Evolutionary conservation across 192 early-diverging fungal genomes (phyloP).

Genomic region (Phlyctochytrium arcticum): DNA sequence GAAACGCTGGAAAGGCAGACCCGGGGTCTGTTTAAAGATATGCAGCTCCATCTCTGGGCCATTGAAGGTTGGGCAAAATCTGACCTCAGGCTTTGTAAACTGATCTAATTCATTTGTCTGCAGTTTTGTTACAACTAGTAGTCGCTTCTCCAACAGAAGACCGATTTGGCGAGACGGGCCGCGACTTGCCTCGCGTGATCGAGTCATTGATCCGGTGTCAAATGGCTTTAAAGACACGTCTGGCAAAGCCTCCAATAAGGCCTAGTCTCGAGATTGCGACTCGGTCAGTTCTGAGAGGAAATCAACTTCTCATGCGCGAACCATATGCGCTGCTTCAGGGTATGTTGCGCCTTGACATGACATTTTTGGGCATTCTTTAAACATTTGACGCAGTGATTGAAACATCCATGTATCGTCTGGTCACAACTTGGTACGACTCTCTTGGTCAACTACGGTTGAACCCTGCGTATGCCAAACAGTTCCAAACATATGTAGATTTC

Average conservation of each 20-base stretch:
- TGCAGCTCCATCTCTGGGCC: constrained; percentile 16
- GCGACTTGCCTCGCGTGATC: constrained; percentile 1
- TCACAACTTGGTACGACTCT: constrained; percentile 6
- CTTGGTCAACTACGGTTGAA: background rate
- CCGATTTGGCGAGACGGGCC: constrained; percentile 4
- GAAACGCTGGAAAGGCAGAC: constrained; percentile 13
- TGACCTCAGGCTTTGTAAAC: background rate
- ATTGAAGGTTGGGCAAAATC: constrained; percentile 7
- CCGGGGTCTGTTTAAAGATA: constrained; percentile 1
- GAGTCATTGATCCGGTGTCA: constrained; percentile 9
- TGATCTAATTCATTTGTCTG: background rate
- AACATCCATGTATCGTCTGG: constrained; percentile 16
- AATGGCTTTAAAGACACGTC: background rate
- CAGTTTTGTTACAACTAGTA: background rate
- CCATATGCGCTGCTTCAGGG: constrained; percentile 7
- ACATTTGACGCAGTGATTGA: constrained; percentile 6
- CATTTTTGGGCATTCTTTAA: background rate
- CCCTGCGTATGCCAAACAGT: constrained; percentile 3
- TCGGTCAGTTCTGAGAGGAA: background rate
- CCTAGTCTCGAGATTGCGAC: background rate
- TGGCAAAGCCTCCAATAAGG: background rate
- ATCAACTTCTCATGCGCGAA: background rate
- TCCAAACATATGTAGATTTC: constrained; percentile 17
- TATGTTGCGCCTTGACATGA: background rate
- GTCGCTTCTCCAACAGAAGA: constrained; percentile 8